Conservation (phyloP, 1,284 basidiomycete species). For the Fomitopsis pinicola region DNA sequence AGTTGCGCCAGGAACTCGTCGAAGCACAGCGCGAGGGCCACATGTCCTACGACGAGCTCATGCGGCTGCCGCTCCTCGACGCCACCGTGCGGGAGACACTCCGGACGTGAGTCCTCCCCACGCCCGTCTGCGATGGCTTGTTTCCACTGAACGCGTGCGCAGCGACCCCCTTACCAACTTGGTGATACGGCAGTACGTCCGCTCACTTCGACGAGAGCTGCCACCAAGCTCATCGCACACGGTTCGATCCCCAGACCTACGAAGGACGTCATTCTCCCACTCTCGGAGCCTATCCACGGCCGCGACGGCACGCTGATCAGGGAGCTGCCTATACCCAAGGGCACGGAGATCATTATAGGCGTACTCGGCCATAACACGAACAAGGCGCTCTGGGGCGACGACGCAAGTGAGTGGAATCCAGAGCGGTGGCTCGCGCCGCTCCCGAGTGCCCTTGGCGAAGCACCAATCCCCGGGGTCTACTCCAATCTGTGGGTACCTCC, state of each 20-base stretch:
- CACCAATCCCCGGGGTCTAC: constrained; percentile 18
- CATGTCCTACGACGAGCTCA: constrained; percentile 5
- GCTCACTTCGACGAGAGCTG: too few species aligned
- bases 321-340: constrained; percentile 37
- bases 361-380: constrained; percentile 20
- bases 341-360: constrained; percentile 26
- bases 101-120: neutral
- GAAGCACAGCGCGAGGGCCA: neutral
- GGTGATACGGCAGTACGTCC: neutral
- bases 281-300: constrained; percentile 14
- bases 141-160: neutral
- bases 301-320: constrained; percentile 29
- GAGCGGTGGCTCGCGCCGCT: constrained; percentile 22
- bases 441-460: constrained; percentile 5
- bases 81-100: constrained; percentile 6
- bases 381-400: constrained; percentile 22
- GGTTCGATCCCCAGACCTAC: neutral
- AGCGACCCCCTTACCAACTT: neutral
- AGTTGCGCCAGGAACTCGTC: constrained; percentile 2
- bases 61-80: constrained; percentile 4
- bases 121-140: too few species aligned
- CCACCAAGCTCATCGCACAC: too few species aligned
- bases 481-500: constrained; percentile 13
- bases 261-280: constrained; percentile 18
- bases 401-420: constrained; percentile 23